Percentiles rank a stretch among this genome's conserved stretches.
phyloP scores from a whole-genome alignment of 441 rosid genomes.

The Corymbia calophylla region DNA sequence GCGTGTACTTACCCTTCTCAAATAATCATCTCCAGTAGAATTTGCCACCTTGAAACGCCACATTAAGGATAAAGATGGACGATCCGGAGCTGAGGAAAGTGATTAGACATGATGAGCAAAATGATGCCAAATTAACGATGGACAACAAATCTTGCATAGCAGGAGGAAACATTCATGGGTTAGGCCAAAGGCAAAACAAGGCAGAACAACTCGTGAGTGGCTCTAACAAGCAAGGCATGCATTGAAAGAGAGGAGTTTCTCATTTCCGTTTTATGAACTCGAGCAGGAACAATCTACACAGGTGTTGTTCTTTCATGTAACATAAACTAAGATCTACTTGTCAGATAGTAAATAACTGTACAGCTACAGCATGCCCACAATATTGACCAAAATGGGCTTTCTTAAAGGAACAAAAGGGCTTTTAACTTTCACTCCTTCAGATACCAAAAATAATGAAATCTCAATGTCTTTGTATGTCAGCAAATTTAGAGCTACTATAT shows the following conservation, averaged over 20 bases:
- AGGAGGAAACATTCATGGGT: background rate
- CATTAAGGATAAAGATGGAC: background rate
- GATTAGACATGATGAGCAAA: background rate
- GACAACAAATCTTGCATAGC: background rate
- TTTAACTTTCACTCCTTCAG: background rate
- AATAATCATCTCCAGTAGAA: background rate
- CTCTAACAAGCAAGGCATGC: background rate
- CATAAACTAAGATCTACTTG: background rate
- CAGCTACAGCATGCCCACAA: background rate
- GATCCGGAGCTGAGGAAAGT: background rate
- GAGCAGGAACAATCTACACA: background rate
- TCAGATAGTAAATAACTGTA: background rate
- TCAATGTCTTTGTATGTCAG: background rate
- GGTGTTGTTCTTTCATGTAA: background rate
- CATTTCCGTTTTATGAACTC: background rate
- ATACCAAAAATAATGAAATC: background rate
- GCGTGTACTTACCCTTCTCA: background rate
- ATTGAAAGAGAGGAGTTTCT: background rate
- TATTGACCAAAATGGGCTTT: background rate
- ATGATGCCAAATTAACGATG: background rate
- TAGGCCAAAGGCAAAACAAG: background rate
- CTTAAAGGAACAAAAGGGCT: background rate
- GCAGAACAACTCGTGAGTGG: background rate
- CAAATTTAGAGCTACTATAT: background rate
- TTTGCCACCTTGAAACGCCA: background rate